These are phyloP conservation scores for Pythium scleroteichum DNA, from an alignment of 352 stramenopile species.

Conservation along the genomic window DNA sequence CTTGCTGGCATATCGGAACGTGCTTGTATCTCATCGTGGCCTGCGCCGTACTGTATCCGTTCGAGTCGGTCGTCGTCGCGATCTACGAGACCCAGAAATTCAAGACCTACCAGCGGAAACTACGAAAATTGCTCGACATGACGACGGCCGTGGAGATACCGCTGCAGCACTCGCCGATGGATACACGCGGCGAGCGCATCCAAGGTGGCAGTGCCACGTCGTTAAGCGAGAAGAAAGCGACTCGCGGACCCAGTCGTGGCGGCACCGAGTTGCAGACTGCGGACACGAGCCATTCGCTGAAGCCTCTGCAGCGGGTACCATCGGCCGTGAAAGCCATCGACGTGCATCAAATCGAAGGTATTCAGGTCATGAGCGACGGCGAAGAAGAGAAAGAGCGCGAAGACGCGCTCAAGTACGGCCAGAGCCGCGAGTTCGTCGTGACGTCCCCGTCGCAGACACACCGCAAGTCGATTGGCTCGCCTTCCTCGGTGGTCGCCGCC, in stretches of 20 bases:
- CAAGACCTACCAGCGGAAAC: constrained; percentile 38
- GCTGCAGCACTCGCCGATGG: constrained; percentile 38
- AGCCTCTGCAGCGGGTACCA: constrained; percentile 37
- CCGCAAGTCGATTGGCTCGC: constrained; percentile 8
- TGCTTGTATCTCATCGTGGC: constrained; percentile 61
- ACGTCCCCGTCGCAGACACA: constrained; percentile 7
- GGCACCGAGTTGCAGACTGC: constrained; percentile 42
- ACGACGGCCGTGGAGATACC: constrained; percentile 52
- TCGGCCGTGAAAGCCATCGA: constrained; percentile 31
- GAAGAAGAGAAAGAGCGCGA: constrained; percentile 41
- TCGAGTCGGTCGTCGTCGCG: constrained; percentile 64
- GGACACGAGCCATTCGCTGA: constrained; percentile 34
- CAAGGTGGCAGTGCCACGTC: constrained; percentile 10
- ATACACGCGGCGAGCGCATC: constrained; percentile 25
- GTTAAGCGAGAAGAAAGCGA: constrained; percentile 32
- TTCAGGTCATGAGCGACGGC: constrained; percentile 33
- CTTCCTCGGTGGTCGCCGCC: not conserved
- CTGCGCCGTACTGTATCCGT: constrained; percentile 54
- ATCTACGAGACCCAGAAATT: constrained; percentile 67
- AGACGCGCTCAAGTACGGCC: constrained; percentile 23
- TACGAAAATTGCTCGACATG: constrained; percentile 53
- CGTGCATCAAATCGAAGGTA: constrained; percentile 33
- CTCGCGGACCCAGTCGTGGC: constrained; percentile 5
- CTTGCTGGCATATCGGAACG: constrained; percentile 70
- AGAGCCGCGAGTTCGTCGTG: constrained; percentile 21